These are phyloP conservation scores for Amaranthus palmeri DNA, from an alignment of 148 eudicot genomes.

Conservation along the genomic window DNA sequence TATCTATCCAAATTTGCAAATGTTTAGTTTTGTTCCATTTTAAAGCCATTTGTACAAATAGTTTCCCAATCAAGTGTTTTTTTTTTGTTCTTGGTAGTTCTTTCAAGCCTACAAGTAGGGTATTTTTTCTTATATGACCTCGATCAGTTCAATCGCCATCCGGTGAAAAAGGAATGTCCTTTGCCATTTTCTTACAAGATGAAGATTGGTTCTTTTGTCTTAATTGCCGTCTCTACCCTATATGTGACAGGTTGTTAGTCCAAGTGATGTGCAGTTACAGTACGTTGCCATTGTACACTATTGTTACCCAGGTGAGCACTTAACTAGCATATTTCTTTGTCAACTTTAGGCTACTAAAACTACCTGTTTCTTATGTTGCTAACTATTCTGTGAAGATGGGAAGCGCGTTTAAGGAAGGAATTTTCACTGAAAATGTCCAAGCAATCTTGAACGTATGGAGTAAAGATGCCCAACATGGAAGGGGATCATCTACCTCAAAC, in stretches of 20 bases:
- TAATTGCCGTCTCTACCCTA: background rate
- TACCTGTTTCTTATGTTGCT: background rate
- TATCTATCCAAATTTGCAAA: no score
- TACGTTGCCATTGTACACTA: slow-evolving; percentile 80
- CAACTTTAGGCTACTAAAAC: background rate
- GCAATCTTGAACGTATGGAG: slow-evolving; percentile 29
- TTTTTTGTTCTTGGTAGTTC: no score
- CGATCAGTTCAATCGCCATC: no score
- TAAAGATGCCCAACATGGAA: slow-evolving; percentile 22
- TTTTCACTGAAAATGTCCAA: slow-evolving; percentile 25
- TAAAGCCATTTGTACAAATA: no score
- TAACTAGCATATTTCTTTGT: background rate
- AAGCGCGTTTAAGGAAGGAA: slow-evolving; percentile 50
- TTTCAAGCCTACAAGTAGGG: no score
- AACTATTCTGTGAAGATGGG: slow-evolving; percentile 50
- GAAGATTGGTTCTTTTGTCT: background rate
- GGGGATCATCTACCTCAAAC: slow-evolving; percentile 13
- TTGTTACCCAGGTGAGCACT: slow-evolving; percentile 77
- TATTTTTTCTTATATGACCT: no score
- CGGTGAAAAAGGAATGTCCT: no score
- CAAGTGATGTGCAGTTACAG: slow-evolving; percentile 93
- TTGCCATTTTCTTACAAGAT: no score
- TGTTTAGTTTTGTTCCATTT: no score
- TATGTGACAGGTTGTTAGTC: slow-evolving; percentile 55
- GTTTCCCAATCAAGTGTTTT: no score